Evolutionary conservation across 495 filamentous ascomycete genomes (phyloP).

Genomic region (Hypoxylon rickii): DNA sequence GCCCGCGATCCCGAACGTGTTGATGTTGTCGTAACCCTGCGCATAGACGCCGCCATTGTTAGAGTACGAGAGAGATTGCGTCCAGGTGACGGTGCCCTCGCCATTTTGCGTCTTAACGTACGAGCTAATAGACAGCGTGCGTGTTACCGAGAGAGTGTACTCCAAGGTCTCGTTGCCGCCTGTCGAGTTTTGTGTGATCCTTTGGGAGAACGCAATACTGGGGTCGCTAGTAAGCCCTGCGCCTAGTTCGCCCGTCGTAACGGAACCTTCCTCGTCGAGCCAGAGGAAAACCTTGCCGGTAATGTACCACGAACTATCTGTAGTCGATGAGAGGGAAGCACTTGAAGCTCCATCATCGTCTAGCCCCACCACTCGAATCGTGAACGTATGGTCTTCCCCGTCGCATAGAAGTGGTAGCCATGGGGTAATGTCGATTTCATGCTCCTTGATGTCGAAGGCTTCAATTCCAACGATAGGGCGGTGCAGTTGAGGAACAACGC

Average conservation of each 20-base stretch:
- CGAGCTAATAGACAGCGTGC: constrained; percentile 61
- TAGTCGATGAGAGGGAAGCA: constrained; percentile 59
- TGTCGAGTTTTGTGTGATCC: constrained; percentile 49
- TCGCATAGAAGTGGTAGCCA: constrained; percentile 76
- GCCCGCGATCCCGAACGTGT: constrained; percentile 65
- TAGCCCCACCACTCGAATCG: constrained; percentile 71
- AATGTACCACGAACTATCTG: constrained; percentile 76
- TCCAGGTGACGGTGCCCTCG: constrained; percentile 57
- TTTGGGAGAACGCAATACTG: constrained; percentile 45
- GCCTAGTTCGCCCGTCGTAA: constrained; percentile 58
- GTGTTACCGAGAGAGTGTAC: constrained; percentile 63
- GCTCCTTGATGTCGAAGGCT: constrained; percentile 80
- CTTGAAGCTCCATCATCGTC: constrained; percentile 53
- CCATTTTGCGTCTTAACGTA: constrained; percentile 56
- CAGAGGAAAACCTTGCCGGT: constrained; percentile 88
- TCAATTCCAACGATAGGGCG: constrained; percentile 84
- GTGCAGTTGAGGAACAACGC: constrained; percentile 81
- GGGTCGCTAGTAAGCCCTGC: constrained; percentile 29
- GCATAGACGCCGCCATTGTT: constrained; percentile 64
- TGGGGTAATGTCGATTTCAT: constrained; percentile 86
- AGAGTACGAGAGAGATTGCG: constrained; percentile 62
- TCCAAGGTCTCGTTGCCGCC: constrained; percentile 64
- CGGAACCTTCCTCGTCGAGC: constrained; percentile 57
- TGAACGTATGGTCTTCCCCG: constrained; percentile 68
- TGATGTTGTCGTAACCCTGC: constrained; percentile 65